Base-by-base conservation (phyloP, 176 grass and related monocot genomes). In the Puya raimondii region DNA sequence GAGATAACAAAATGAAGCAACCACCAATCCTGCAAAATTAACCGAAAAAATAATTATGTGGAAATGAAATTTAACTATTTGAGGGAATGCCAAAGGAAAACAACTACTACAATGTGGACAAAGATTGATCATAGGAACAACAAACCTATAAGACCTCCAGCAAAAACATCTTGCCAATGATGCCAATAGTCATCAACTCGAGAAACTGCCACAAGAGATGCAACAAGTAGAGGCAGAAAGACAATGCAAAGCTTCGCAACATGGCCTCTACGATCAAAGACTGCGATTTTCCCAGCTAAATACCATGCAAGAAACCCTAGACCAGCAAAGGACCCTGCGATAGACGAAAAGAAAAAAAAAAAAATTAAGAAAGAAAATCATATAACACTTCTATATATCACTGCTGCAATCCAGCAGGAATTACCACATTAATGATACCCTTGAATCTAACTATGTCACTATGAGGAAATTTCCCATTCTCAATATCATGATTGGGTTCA, bases 181-280 rank as follows among this genome's bases (percentile, higher is more conserved):
- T 89, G 90, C 90, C 90, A 93, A 72, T 93, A 93, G 78, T 93
- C 90, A 73, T 93, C 90, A 18, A 93, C 90, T 75, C 86, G 83
- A 59, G 90, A 93, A 65, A 93, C 86, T 15, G 78, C 90, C 25
- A 93, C 83, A 57, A 93, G 82, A 50, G 90, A 21, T 27, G 90
- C 90, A 70, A 79, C 20, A 48, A 93, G 86, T 56, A 93, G 80
- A 70, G 90, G 90, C 7, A 85, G 66, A 67, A 93, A 63, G 15
- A 93, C 81, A 18, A 86, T 77, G 48, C 90, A 93, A 14, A 93
- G 64, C 68, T 93, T 93, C 14, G 83, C 86, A 80, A 93, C 50
- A 78, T 93, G 90, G 20, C 90, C 90, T 72, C 23, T 83, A 33
- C 71, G 85, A 58, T 93, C 83, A 79, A 93, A 93, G 48, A 85